phyloP scores from a whole-genome alignment of 1,139 yeast species.

The Lizanozyma gosingica region DNA sequence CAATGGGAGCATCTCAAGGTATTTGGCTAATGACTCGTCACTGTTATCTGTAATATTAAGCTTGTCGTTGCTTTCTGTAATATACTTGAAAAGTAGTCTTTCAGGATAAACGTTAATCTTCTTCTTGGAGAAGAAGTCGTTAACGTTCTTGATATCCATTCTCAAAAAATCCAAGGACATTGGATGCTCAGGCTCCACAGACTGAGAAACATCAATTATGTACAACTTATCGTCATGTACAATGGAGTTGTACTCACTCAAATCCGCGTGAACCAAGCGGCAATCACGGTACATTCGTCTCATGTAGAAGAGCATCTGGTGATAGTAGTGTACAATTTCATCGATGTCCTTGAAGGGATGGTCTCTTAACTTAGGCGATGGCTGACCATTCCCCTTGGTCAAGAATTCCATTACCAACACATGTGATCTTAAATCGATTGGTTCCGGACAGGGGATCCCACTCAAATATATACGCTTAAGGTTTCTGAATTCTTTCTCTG shows the following conservation, averaged over 20 bases:
- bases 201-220: constrained; percentile 94
- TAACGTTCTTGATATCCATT: constrained; percentile 96
- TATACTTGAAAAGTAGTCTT: constrained; percentile 68
- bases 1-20: constrained; percentile 39
- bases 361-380: constrained; percentile 83
- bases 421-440: constrained; percentile 79
- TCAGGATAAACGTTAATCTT: constrained; percentile 77
- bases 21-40: constrained; percentile 28
- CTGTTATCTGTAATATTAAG: constrained; percentile 25
- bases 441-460: constrained; percentile 90
- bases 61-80: constrained; percentile 38
- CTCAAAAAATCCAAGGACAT: constrained; percentile 90
- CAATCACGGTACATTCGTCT: constrained; percentile 82
- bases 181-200: constrained; percentile 97
- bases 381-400: constrained; percentile 68
- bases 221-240: constrained; percentile 75
- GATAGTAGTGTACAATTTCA: constrained; percentile 60
- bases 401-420: constrained; percentile 93
- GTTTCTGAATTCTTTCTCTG: constrained; percentile 93
- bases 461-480: constrained; percentile 68
- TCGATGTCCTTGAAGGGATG: constrained; percentile 59
- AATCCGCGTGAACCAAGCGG: constrained; percentile 90
- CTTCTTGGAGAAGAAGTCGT: constrained; percentile 68
- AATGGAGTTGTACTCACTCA: constrained; percentile 89
- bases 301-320: constrained; percentile 76